Evolutionary conservation across 768 basidiomycete species (phyloP), one percentile per base, ranked within the genome.

Genomic region (Xerocomellus chrysenteron): DNA sequence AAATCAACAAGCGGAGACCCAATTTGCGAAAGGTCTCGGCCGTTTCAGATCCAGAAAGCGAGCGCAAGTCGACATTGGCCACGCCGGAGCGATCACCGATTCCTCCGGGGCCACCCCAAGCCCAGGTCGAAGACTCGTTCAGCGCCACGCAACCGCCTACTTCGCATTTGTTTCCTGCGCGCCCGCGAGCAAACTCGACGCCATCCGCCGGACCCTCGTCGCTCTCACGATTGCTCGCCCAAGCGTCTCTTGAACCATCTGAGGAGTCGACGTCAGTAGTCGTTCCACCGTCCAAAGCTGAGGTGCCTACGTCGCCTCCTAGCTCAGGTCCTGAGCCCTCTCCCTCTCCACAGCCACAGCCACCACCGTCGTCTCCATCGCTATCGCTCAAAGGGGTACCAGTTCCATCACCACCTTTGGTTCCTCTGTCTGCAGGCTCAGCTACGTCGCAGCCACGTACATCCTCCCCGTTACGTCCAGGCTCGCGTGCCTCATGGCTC

Each of bases 141-240:
- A 80, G 78, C 47, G 80, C 80, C 24, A 82, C 85, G 0, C 82
- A 83, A 53, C 78, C 86, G 14, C 81, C 85, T n/a, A 87, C 82
- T 30, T 84, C 86, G 2, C 86, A 82, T 56, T 75, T 87, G 42
- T 88, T 89, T 64, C 83, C 85, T 12, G 71, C 76, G 17, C 83
- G 88, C 12, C 73, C 80, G 5, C 81, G 90, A 42, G 75, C 87
- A 19, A 85, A 82, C 60, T 87, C 87, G 14, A 85, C 86, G 9
- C 85, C 87, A 6, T 76, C 79, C 13, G 85, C 84, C 5, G 86
- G 89, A 12, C 89, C 87, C 1, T 92, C 90, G 7, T 91, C 90
- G 3, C 76, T 93, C 57, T 92, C 90, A 14, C 82, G 88, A 28
- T 75, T 93, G 5, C 76, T 92, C 24, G 90, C 90, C 0, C 90